Percentiles rank a stretch among this genome's conserved stretches.
These are phyloP conservation scores for Furcasterigmium furcatum DNA, from an alignment of 2,329 filamentous ascomycete genomes.

Conservation along the genomic window DNA sequence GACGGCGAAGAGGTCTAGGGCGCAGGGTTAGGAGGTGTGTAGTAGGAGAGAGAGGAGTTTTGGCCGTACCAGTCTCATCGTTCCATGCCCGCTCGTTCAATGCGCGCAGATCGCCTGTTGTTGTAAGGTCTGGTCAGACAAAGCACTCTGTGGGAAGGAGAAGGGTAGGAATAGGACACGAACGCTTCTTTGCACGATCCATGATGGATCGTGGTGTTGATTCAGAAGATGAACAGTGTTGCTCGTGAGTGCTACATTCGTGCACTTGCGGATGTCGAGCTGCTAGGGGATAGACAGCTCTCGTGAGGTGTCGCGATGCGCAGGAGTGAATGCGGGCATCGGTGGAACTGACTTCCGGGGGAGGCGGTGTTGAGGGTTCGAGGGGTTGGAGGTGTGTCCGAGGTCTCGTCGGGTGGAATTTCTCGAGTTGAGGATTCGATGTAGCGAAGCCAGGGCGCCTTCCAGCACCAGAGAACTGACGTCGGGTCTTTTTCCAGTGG, in stretches of 20 bases:
- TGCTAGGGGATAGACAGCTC: constrained; percentile 39
- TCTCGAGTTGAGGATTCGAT: background rate
- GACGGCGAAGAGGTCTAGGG: constrained; percentile 71
- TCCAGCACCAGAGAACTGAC: too few relatives aligned
- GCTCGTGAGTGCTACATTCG: constrained; percentile 44
- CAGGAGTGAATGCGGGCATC: constrained; percentile 34
- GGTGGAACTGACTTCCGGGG: too few relatives aligned
- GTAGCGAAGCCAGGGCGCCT: too few relatives aligned
- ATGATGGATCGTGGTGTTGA: constrained; percentile 40
- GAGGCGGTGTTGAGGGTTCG: background rate
- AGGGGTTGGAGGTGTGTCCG: background rate
- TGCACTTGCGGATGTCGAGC: constrained; percentile 22
- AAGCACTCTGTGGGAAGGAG: background rate
- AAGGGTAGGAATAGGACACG: constrained; percentile 15
- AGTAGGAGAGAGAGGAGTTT: constrained; percentile 11
- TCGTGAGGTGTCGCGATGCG: constrained; percentile 27
- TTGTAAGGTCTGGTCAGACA: constrained; percentile 7
- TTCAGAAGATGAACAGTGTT: constrained; percentile 16
- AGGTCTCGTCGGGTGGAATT: too few relatives aligned
- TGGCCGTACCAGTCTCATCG: constrained; percentile 71
- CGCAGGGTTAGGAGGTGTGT: constrained; percentile 7
- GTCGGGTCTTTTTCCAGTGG: too few relatives aligned
- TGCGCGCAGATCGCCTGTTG: constrained; percentile 85
- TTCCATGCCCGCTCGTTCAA: constrained; percentile 86
- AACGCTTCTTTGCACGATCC: constrained; percentile 65